Evolutionary conservation across 805 yeast species (phyloP), one percentile per base, ranked within the genome.

Genomic region (Metschnikowia lochheadii): DNA sequence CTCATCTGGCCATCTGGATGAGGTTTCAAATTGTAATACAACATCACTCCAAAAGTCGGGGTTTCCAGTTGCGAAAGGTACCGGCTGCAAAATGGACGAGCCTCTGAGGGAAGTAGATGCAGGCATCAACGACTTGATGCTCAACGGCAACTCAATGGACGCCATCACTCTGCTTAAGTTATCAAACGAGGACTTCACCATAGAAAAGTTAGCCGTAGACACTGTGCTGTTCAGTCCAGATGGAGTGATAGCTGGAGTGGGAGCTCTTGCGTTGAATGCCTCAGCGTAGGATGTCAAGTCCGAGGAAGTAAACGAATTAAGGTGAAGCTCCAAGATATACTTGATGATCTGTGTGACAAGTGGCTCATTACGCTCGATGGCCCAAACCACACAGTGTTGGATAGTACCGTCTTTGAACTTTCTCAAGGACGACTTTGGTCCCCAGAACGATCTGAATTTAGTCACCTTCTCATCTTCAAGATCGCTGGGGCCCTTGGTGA

Each of bases 1-100:
- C 64, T 94, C 97, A 66, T 88, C 96, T 2, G 99, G 99, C 99
- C 99, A 94, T 65, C 83, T 83, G n/a, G 81, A 77, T 2, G 96
- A 88, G 3, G 87, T 75, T 69, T 94, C 99, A 66, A 94, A 89
- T 67, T 91, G 96, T 35, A 94, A 64, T 8, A 94, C 77, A 14
- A 85, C 83, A 40, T 87, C 91, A 59, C 86, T 88, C 74, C 89
- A 82, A 62, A 86, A 87, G 61, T 86, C 88, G 4, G 89, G 90
- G 57, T 79, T 83, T 2, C 87, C 76, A 31, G 77, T 74, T 6
- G 92, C 89, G 73, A 80, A 86, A 35, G 96, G 96, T 37, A 82
- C 88, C 0, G 98, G 98, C 55, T 82, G 83, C 49, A 84, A 74
- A 4, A 86, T 58, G 0, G 96, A 84, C 0, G 97, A 79, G 61